Conservation (phyloP, 176 grass and related monocot species). For the Aegilops longissima region DNA sequence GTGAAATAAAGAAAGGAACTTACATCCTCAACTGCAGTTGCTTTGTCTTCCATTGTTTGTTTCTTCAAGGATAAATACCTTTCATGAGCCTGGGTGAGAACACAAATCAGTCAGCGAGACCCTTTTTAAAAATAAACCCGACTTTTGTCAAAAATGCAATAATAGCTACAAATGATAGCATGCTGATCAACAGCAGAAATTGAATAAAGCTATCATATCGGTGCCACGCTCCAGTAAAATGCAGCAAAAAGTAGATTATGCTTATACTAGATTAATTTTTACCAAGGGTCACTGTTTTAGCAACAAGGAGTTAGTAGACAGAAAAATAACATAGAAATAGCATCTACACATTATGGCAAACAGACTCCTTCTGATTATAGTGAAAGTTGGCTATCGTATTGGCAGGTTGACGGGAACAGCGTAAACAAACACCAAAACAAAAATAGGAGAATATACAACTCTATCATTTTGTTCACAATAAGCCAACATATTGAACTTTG, state of each 20-base stretch:
- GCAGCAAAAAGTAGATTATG: neutral
- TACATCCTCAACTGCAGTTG: constrained; percentile 91
- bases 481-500: neutral
- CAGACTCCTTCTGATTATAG: neutral
- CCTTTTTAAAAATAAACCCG: constrained; percentile 15
- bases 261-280: neutral
- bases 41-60: constrained; percentile 75
- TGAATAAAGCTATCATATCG: constrained; percentile 13
- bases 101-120: constrained; percentile 13
- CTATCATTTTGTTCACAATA: neutral
- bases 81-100: constrained; percentile 66
- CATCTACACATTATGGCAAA: neutral
- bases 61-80: constrained; percentile 91
- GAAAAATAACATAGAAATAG: neutral
- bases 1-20: constrained; percentile 26
- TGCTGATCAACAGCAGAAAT: neutral
- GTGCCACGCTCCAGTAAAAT: neutral
- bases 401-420: neutral
- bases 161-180: constrained; percentile 1
- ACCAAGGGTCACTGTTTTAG: neutral
- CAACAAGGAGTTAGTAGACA: neutral
- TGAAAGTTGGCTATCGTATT: neutral
- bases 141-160: neutral
- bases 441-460: neutral
- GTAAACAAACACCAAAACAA: neutral